These are phyloP conservation scores for Pisolithus albus DNA, from an alignment of 768 basidiomycete species.

Conservation along the genomic window DNA sequence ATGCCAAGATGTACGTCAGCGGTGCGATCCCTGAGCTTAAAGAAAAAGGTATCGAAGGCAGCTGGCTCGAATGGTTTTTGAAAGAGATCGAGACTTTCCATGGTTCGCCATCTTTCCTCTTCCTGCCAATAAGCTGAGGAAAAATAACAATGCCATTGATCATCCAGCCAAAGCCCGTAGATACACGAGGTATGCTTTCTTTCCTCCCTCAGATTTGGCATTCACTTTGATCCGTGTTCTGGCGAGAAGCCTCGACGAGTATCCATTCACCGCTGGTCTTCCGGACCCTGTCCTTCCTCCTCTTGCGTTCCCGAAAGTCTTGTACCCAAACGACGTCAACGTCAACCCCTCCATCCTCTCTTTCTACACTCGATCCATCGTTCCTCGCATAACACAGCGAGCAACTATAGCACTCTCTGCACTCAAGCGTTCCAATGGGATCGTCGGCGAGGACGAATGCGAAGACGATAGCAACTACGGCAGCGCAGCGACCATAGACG, in stretches of 20 bases:
- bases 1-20: slow-evolving; percentile 78
- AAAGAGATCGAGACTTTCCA: slow-evolving; percentile 93
- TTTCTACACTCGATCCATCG: slow-evolving; percentile 84
- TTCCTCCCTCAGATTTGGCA: not conserved
- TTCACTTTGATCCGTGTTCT: not conserved
- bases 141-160: not conserved
- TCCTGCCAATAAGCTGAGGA: not conserved
- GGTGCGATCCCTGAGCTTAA: slow-evolving; percentile 75
- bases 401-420: slow-evolving; percentile 63
- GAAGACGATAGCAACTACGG: slow-evolving; percentile 99
- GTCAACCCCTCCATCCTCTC: slow-evolving; percentile 80
- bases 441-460: slow-evolving; percentile 59
- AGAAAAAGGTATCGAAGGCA: slow-evolving; percentile 69
- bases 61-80: slow-evolving; percentile 97
- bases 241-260: slow-evolving; percentile 82
- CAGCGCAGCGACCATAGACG: slow-evolving; percentile 87
- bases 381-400: slow-evolving; percentile 78
- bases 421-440: slow-evolving; percentile 59
- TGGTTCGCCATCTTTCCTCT: slow-evolving; percentile 44
- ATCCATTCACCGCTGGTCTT: slow-evolving; percentile 82
- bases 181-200: slow-evolving; percentile 73
- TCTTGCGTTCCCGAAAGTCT: slow-evolving; percentile 65
- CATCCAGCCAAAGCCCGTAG: slow-evolving; percentile 84
- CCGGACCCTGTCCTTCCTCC: slow-evolving; percentile 77
- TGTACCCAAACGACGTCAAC: slow-evolving; percentile 76